Evolutionary conservation across 768 basidiomycete genomes (phyloP).

Genomic region (Boletellus ananas): DNA sequence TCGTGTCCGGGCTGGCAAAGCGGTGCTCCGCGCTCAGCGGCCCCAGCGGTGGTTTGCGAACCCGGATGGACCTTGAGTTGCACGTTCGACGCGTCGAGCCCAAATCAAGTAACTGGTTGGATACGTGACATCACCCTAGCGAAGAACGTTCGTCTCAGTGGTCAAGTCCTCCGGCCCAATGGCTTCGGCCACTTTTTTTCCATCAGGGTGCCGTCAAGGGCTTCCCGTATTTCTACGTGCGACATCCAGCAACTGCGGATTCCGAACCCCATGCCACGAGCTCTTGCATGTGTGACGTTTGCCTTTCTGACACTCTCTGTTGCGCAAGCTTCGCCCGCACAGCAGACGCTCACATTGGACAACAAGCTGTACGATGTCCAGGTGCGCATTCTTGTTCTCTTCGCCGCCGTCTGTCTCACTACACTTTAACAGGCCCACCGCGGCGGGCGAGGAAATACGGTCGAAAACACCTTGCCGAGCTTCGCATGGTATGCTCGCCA

Average conservation of each 20-base stretch:
- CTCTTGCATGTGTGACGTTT: slow-evolving; percentile 7
- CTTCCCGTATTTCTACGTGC: slow-evolving; percentile 2
- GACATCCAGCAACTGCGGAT: too few species aligned
- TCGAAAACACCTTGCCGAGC: slow-evolving; percentile 69
- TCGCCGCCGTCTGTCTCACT: slow-evolving; percentile 4
- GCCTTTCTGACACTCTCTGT: slow-evolving; percentile 3
- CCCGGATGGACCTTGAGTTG: background rate
- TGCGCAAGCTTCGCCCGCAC: slow-evolving; percentile 28
- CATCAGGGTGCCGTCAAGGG: too few species aligned
- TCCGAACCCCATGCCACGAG: slow-evolving; percentile 11
- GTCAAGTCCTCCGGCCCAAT: slow-evolving; percentile 15
- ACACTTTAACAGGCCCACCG: slow-evolving; percentile 54
- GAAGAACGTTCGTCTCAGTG: slow-evolving; percentile 33
- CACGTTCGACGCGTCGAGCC: slow-evolving; percentile 21
- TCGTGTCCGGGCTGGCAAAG: too few species aligned
- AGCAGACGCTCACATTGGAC: slow-evolving; percentile 19
- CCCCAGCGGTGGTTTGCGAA: too few species aligned
- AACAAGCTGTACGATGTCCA: slow-evolving; percentile 48
- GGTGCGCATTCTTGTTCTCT: slow-evolving; percentile 26
- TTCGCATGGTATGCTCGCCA: slow-evolving; percentile 61
- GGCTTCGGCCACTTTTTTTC: background rate
- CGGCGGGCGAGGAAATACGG: slow-evolving; percentile 70
- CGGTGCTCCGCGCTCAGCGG: too few species aligned
- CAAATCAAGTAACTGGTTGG: slow-evolving; percentile 18
- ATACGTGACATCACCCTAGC: background rate